Percentiles rank a stretch among this genome's conserved stretches.
These are phyloP conservation scores for Myrmaecium sp. DNA, from an alignment of 2,329 filamentous ascomycete genomes.

Conservation along the genomic window DNA sequence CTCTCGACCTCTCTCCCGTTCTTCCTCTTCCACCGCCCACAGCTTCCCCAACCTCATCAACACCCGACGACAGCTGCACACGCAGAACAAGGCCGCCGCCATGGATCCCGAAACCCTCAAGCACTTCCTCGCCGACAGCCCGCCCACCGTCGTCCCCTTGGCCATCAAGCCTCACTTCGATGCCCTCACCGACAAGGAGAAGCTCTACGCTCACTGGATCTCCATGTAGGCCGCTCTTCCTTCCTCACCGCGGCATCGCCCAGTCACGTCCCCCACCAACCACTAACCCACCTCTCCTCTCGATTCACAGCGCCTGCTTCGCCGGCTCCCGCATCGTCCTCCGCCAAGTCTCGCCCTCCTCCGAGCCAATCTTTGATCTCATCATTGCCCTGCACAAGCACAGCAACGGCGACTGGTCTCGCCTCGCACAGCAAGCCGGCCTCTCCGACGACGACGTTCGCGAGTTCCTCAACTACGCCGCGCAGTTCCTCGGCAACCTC, in stretches of 20 bases:
- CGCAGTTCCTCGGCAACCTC: conserved; percentile 34
- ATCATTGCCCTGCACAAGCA: conserved; percentile 32
- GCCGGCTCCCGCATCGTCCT: conserved; percentile 35
- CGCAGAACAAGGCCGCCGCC: no score
- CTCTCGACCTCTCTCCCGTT: no score
- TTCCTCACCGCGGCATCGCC: neutral
- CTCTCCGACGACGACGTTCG: conserved; percentile 21
- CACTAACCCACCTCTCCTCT: neutral
- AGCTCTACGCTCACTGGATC: conserved; percentile 69
- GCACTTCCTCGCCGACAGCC: conserved; percentile 81
- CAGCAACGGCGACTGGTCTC: conserved; percentile 32
- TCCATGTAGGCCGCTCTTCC: conserved; percentile 14
- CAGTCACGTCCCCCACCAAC: neutral
- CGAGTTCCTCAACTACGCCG: conserved; percentile 21
- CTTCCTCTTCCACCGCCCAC: no score
- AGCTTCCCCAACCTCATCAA: no score
- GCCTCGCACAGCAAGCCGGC: conserved; percentile 24
- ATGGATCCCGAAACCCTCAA: conserved; percentile 29
- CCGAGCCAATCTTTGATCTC: conserved; percentile 36
- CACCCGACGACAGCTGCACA: no score
- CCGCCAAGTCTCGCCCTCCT: conserved; percentile 35
- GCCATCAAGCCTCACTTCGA: conserved; percentile 91
- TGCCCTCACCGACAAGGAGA: conserved; percentile 54
- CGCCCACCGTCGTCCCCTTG: conserved; percentile 72
- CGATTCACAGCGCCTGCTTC: conserved; percentile 23